Percentiles rank a stretch among this genome's conserved stretches.
Conservation (phyloP, 306 rosid genomes). For the Medicago lupulina region DNA sequence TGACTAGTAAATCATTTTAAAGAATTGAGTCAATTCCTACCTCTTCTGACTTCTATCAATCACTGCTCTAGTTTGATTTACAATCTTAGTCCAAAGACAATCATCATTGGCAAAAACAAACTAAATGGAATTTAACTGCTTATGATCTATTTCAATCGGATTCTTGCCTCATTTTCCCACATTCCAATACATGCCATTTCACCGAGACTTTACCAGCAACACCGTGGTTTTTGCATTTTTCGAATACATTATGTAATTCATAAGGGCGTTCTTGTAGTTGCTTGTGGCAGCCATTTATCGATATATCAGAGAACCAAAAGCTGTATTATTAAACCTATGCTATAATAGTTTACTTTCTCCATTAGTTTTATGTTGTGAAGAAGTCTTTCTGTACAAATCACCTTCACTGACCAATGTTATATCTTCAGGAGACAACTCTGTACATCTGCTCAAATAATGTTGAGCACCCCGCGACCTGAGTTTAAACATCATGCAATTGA, state of each 20-base stretch:
- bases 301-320: conserved; percentile 20
- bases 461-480: conserved; percentile 69
- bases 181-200: neutral
- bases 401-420: conserved; percentile 60
- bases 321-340: conserved; percentile 40
- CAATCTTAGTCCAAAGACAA: conserved; percentile 28
- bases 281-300: neutral
- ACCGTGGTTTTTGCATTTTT: neutral
- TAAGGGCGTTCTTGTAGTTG: conserved; percentile 14
- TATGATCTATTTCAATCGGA: neutral
- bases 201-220: neutral
- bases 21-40: conserved; percentile 24
- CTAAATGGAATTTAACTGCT: neutral
- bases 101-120: conserved; percentile 33
- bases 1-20: conserved; percentile 4
- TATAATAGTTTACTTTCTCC: conserved; percentile 40
- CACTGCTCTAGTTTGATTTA: conserved; percentile 25
- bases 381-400: conserved; percentile 44
- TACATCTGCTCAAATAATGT: conserved; percentile 78
- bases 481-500: conserved; percentile 43
- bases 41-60: conserved; percentile 28
- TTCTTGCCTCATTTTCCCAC: neutral
- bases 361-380: conserved; percentile 37
- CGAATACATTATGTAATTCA: neutral
- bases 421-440: conserved; percentile 63